Percentiles rank a stretch among this genome's conserved stretches.
Conservation (phyloP, 140 eudicot species). For the Bidens hawaiensis region DNA sequence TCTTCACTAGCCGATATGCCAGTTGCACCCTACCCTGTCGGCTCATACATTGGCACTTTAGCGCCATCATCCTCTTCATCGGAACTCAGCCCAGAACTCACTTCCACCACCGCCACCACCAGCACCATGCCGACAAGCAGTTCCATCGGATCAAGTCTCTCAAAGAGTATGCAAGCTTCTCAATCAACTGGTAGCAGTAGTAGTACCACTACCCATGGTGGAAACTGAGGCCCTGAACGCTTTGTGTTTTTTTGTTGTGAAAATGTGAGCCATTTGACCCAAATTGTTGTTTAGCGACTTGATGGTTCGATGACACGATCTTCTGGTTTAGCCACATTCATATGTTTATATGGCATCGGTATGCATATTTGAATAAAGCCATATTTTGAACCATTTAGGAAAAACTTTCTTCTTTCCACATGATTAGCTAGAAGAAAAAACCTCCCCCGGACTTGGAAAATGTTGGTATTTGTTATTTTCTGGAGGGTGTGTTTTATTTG, state of each 20-base stretch:
- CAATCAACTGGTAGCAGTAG: conserved; percentile 44
- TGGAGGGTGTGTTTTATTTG: background rate
- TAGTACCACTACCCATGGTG: conserved; percentile 18
- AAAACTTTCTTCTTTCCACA: conserved; percentile 14
- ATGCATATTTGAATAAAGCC: conserved; percentile 57
- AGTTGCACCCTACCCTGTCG: conserved; percentile 86
- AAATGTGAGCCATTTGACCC: conserved; percentile 32
- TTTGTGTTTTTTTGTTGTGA: conserved; percentile 26
- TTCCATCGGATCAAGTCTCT: conserved; percentile 45
- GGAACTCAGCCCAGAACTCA: conserved; percentile 39
- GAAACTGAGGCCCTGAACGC: conserved; percentile 22
- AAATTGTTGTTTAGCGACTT: conserved; percentile 23
- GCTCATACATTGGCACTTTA: conserved; percentile 57
- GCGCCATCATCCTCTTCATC: conserved; percentile 89
- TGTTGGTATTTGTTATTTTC: background rate
- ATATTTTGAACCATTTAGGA: conserved; percentile 38
- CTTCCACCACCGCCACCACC: conserved; percentile 42
- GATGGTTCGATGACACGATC: conserved; percentile 32
- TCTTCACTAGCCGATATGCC: conserved; percentile 89
- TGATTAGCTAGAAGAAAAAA: background rate
- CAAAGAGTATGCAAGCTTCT: conserved; percentile 34
- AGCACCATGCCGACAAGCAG: conserved; percentile 49
- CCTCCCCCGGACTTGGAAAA: background rate
- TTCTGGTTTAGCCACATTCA: conserved; percentile 26
- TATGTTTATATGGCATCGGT: conserved; percentile 44